phyloP scores from a whole-genome alignment of 139 green algal species.

The Chlamydomonas incerta region DNA sequence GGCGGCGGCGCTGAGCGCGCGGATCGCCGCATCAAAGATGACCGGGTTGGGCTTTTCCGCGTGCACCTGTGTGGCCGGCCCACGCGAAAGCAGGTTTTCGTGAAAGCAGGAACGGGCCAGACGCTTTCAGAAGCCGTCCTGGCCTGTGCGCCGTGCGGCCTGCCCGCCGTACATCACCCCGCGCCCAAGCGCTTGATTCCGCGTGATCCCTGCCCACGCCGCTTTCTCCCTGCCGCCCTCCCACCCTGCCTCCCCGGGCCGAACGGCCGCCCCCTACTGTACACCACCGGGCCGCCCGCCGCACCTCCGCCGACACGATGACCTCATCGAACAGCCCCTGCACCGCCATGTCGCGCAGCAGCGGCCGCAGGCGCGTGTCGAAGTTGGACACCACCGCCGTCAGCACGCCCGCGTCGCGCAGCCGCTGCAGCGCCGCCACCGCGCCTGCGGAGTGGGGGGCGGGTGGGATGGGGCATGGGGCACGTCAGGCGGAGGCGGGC shows the following conservation, averaged over 20 bases:
- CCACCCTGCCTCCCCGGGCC: too few species aligned
- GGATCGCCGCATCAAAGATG: conserved; percentile 75
- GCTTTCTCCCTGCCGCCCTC: too few species aligned
- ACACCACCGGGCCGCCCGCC: too few species aligned
- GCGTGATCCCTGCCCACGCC: too few species aligned
- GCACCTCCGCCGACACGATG: conserved; percentile 77
- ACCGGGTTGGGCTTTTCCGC: conserved; percentile 92
- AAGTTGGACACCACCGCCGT: conserved; percentile 91
- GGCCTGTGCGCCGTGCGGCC: too few species aligned
- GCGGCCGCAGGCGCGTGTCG: conserved; percentile 86
- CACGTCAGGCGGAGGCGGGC: too few species aligned
- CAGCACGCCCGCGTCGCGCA: conserved; percentile 70
- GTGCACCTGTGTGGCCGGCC: conserved; percentile 76
- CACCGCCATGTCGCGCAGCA: conserved; percentile 76
- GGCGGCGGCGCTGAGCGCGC: background rate
- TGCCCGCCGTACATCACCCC: too few species aligned
- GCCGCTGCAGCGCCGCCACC: conserved; percentile 58
- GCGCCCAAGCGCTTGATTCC: too few species aligned
- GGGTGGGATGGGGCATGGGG: background rate
- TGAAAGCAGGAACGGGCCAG: too few species aligned
- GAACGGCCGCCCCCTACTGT: too few species aligned
- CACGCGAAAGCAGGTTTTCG: too few species aligned
- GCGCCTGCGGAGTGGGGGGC: conserved; percentile 53
- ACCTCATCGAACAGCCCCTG: conserved; percentile 83
- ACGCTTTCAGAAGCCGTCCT: too few species aligned